phyloP scores from a whole-genome alignment of 768 basidiomycete genomes.

The Chiua virens region DNA sequence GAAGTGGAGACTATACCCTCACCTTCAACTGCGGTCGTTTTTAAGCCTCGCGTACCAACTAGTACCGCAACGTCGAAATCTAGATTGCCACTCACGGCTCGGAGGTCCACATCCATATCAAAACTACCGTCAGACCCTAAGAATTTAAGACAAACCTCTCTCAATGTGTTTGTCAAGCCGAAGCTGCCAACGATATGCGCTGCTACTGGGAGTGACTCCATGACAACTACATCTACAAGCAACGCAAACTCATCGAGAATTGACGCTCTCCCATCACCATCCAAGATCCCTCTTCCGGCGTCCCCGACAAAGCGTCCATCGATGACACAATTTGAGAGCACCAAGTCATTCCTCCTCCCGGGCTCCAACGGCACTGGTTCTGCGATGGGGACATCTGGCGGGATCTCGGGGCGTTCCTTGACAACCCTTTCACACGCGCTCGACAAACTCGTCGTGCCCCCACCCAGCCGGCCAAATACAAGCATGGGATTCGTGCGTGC shows the following conservation, averaged over 20 bases:
- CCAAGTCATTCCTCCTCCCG: constrained; percentile 4
- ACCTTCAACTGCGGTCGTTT: neutral
- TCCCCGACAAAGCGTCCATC: constrained; percentile 19
- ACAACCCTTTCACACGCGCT: constrained; percentile 66
- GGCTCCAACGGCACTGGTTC: neutral
- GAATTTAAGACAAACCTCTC: constrained; percentile 28
- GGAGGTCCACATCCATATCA: constrained; percentile 8
- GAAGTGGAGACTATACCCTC: neutral
- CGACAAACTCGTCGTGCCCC: constrained; percentile 66
- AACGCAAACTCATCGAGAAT: constrained; percentile 8
- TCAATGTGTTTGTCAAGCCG: constrained; percentile 20
- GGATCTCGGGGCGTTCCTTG: constrained; percentile 41
- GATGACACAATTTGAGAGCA: constrained; percentile 3
- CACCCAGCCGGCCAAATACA: constrained; percentile 65
- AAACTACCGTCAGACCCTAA: constrained; percentile 10
- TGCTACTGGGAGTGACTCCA: neutral
- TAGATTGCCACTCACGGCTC: neutral
- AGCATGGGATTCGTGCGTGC: constrained; percentile 61
- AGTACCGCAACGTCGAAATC: neutral
- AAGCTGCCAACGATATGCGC: neutral
- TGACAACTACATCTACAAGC: constrained; percentile 5
- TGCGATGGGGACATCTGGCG: neutral
- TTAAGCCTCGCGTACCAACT: constrained; percentile 7
- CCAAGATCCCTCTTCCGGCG: constrained; percentile 28
- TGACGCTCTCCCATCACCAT: constrained; percentile 19